Base-by-base conservation (phyloP, 768 basidiomycete species). In the Calocybe gangraenosa region DNA sequence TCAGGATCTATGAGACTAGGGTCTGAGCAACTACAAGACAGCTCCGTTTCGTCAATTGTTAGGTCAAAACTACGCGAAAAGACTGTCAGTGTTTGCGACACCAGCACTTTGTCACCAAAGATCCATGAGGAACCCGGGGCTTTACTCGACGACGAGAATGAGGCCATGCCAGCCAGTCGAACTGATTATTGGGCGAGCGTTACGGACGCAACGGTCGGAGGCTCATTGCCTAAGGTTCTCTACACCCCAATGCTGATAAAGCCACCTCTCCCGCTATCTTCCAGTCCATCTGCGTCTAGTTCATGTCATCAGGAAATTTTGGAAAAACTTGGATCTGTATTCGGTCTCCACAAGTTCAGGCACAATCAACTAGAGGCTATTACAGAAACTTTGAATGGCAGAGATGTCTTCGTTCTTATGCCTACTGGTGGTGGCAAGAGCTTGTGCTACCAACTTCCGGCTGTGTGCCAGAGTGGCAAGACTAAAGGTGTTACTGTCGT, bases 371-470 rank as follows among this genome's bases (percentile, higher is more conserved):
- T 92, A 32, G 84, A 88, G 57, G 92, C 89, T 1, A 87, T 98
- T 51, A 76, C 79, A 35, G 86, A 85, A 13, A 82, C 87, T 0
- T 67, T 99, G 62, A 70, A 74, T 1, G 92, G 87, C 7, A 78
- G 73, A 44, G 95, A 98, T 57, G 90, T 92, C 14, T 92, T 98
- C 53, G 90, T 97, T 14, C 75, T 98, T 7, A 94, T 97, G 81
- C 96, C 96, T 1, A 99, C 96, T 1, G 93, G 92, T 28, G 92
- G 92, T 3, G 92, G 92, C 0, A 93, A 94, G 66, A 88, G 85
- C 55, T 69, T 93, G 31, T 92, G 87, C 54, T 92, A 84, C 63
- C 84, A 97, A 61, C 81, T 98, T 1, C 96, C 96, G 0, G 94
- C 92, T 2, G 74, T 96, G 25, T 89, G 92, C 57, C 65, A 66